Percentiles rank a stretch among this genome's conserved stretches.
Evolutionary conservation across 2,329 filamentous ascomycete species (phyloP).

Genomic region (Scolecobasidium constrictum): DNA sequence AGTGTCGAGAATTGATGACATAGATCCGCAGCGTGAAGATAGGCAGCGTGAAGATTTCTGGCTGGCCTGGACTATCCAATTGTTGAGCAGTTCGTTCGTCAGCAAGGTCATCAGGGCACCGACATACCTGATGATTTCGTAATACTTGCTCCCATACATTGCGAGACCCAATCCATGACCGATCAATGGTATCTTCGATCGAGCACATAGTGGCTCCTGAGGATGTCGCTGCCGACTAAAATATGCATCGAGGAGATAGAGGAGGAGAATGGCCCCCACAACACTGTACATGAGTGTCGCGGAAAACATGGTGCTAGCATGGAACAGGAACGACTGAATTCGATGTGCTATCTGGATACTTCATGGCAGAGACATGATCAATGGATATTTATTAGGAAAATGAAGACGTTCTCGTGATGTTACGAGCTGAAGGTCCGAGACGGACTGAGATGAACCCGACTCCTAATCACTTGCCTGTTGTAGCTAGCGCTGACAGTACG

Average conservation of each 20-base stretch:
- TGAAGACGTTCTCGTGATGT: too few species aligned
- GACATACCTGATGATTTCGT: neutral
- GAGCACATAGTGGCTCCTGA: neutral
- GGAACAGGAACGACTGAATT: too few species aligned
- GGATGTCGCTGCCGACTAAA: neutral
- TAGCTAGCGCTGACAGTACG: too few species aligned
- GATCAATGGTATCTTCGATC: slow-evolving; percentile 1
- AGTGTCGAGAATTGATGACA: neutral
- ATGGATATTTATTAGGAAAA: too few species aligned
- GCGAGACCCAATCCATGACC: slow-evolving; percentile 2
- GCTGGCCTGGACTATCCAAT: neutral
- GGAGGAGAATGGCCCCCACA: neutral
- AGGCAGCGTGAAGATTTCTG: neutral
- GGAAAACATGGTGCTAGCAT: too few species aligned
- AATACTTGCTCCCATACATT: neutral
- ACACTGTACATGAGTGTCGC: too few species aligned
- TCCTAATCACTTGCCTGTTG: too few species aligned
- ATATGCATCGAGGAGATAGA: neutral
- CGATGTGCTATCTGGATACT: too few species aligned
- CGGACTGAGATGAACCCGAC: too few species aligned
- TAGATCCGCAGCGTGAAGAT: neutral
- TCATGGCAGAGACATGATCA: too few species aligned
- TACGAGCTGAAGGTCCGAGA: too few species aligned
- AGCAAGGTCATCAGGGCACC: neutral
- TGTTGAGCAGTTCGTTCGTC: neutral